Base-by-base conservation (phyloP, 331 rosid species). In the Malus hybrid region DNA sequence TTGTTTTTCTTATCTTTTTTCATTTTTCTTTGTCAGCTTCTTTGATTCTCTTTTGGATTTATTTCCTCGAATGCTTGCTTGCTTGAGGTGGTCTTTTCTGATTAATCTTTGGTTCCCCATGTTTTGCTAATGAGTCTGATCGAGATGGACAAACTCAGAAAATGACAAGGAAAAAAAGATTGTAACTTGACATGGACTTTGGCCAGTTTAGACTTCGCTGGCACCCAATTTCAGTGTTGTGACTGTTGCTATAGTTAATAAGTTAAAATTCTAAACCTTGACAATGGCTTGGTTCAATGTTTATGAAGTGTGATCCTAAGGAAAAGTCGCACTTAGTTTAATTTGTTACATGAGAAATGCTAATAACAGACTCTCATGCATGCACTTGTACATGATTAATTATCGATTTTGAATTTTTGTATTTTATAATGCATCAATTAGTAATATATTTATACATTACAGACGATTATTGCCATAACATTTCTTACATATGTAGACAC, bases 31-130 rank as follows among this genome's bases (percentile, higher is more conserved):
- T 24, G 52, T 73, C 57, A 56, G 29, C 34, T 76, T 73, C 70
- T 77, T 20, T 63, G 65, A 70, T 77, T 31, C 78, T 78, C 80
- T 80, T 16, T 31, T 10, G 59, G 10, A 60, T 12, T 18, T 39
- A 24, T 39, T 60, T n/a, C 22, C 5, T 72, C 55, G 76, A 56
- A 33, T 71, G 52, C 66, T 16, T 39, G 19, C 32, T n/a, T 83
- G 84, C 27, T 57, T 20, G 12, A 11, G 71, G 83, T 82, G 90
- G 83, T 86, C 78, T 80, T 78, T 83, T 84, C 82, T 3, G 34
- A 57, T 79, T 42, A 16, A 63, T 52, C 48, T 42, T 42, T 42
- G 14, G 46, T 32, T 34, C 60, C 5, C 55, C 13, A 20, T n/a
- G 11, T 34, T 42, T 73, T 22, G 19, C 77, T 33, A 68, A 65